A percentile compares a stretch with the other conserved stretches of the same genome.
Evolutionary conservation across 129 eudicot species (phyloP).

Genomic region (Saposhnikovia divaricata): DNA sequence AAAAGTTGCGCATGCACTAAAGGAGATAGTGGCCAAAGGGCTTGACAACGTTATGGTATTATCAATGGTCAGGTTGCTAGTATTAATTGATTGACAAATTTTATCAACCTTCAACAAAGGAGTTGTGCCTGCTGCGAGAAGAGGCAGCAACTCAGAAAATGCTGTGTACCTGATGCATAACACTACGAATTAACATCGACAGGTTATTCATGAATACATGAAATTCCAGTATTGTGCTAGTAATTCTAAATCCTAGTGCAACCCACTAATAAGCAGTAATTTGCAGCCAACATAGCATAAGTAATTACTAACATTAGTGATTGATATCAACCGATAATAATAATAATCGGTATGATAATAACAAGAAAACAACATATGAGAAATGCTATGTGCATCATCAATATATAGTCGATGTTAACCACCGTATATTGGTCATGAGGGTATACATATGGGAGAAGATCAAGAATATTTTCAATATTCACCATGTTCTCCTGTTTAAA

Average conservation of each 20-base stretch:
- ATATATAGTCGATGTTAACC: too few relatives aligned
- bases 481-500: too few relatives aligned
- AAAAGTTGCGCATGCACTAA: slow-evolving; percentile 76
- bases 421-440: too few relatives aligned
- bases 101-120: slow-evolving; percentile 81
- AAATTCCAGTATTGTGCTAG: not conserved
- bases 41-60: slow-evolving; percentile 69
- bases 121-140: slow-evolving; percentile 73
- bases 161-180: slow-evolving; percentile 83
- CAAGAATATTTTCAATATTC: too few relatives aligned
- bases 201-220: not conserved
- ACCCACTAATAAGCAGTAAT: not conserved
- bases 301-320: not conserved
- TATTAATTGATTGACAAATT: slow-evolving; percentile 54
- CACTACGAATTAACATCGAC: not conserved
- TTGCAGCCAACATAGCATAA: not conserved
- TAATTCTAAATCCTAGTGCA: not conserved
- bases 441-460: too few relatives aligned
- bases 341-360: too few relatives aligned
- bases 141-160: slow-evolving; percentile 91
- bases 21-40: slow-evolving; percentile 76
- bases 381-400: too few relatives aligned
- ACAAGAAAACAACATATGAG: too few relatives aligned
- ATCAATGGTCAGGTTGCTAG: slow-evolving; percentile 57
- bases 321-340: not conserved